Evolutionary conservation across 768 basidiomycete genomes (phyloP), one percentile per base, ranked within the genome.

Genomic region (Piloderma croceum): DNA sequence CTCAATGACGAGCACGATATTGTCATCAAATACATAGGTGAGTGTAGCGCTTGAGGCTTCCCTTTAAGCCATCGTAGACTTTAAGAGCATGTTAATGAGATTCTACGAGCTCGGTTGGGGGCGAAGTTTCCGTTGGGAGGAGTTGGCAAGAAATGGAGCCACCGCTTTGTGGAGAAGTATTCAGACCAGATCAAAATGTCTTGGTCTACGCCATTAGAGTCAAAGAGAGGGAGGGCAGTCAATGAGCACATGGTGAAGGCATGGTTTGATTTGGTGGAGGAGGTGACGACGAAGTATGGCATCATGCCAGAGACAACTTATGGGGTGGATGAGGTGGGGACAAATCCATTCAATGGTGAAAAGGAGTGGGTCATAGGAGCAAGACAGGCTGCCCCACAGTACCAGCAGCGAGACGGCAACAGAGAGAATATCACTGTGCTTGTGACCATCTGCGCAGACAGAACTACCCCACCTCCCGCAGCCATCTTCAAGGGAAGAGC

Each of bases 401-500:
- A 64, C 46, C 59, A 66, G 50, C 56, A 57, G 41, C 29, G 42
- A 17, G 44, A 45, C 34, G 60, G 61, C 2, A 52, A 46, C 7
- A 39, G 56, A 2, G 59, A 69, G 42, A 66, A 60, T 32, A 64
- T 56, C 19, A 68, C 65, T 6, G 59, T 64, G 2, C 38, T 69
- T 24, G 47, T 56, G n/a, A 62, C 61, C 5, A 68, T 69, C 34
- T 61, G 62, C 43, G 58, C 61, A 1, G 60, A 71, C 60, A 68
- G 73, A 1, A 62, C 62, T 2, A 32, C 47, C 0, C 39, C 59
- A 0, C 53, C 57, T 1, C 74, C 71, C 3, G 47, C 60, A 12
- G 57, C 70, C 0, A 70, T 71, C 19, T 62, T 60, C 48, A 66
- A 70, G 39, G 70, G 68, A 3, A 43, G 67, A 22, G 50, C 43